phyloP scores from a whole-genome alignment of 2,329 filamentous ascomycete genomes.

The Xylariaceae sp. region DNA sequence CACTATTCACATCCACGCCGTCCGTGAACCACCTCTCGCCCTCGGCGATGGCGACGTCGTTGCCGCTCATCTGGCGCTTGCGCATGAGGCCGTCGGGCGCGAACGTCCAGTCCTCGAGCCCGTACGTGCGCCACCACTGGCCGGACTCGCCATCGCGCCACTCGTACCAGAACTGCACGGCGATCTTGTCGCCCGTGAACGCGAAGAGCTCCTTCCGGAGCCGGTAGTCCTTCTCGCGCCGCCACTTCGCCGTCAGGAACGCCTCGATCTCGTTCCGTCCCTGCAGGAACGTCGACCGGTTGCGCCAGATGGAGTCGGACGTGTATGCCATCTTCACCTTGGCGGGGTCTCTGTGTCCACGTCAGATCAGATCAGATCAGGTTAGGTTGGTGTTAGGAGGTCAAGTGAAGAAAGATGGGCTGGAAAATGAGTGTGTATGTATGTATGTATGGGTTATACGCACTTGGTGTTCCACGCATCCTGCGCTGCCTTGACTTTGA shows the following conservation, averaged over 20 bases:
- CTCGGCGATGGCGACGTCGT: constrained; percentile 59
- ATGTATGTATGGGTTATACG: constrained; percentile 14
- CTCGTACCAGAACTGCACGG: constrained; percentile 90
- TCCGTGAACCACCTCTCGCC: constrained; percentile 64
- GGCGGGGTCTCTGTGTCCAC: constrained; percentile 51
- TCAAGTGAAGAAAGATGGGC: background rate
- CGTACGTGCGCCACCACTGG: constrained; percentile 85
- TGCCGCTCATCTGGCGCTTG: constrained; percentile 72
- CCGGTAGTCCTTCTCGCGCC: constrained; percentile 62
- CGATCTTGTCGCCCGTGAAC: constrained; percentile 63
- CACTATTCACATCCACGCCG: constrained; percentile 61
- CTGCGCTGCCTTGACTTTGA: constrained; percentile 80
- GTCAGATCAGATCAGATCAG: background rate
- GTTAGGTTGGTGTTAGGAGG: background rate
- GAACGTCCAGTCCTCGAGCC: constrained; percentile 76
- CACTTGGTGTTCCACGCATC: constrained; percentile 76
- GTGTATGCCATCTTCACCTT: constrained; percentile 69
- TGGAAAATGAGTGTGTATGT: background rate
- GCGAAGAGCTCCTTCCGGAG: constrained; percentile 81
- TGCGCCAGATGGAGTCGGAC: constrained; percentile 72
- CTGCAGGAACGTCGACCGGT: constrained; percentile 62
- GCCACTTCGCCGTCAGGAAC: constrained; percentile 71
- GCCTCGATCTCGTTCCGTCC: constrained; percentile 62
- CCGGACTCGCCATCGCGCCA: constrained; percentile 59
- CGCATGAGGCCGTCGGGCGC: constrained; percentile 63